Base-by-base conservation (phyloP, 805 yeast species). In the Pichia deserticola region DNA sequence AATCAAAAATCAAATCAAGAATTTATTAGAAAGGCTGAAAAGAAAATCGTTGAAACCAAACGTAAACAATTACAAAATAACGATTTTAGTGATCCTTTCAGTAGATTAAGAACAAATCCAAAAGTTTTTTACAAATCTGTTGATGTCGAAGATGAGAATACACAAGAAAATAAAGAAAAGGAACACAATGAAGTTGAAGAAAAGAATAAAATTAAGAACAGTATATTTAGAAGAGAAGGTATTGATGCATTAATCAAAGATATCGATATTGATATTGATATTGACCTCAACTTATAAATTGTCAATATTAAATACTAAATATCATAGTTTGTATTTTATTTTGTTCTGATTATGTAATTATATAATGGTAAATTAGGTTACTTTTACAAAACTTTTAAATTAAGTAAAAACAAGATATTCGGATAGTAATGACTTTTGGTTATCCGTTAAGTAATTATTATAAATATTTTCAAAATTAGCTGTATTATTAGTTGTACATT, bases 21-120 rank as follows among this genome's bases (percentile, higher is more conserved):
- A 46, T 79, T 78, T 44, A 80, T 89, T 57, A 82, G 95, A 61
- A 76, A 77, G 59, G 97, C 96, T 0, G 97, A 90, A 64, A 67
- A 81, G 45, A 73, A 73, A 57, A 80, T 85, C 44, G 75, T 77
- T 25, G 83, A 78, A 47, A 71, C 69, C 62, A 76, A 82, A 56
- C 79, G 68, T 57, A 63, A 56, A 55, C 74, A 49, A 71, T 58
- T 40, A 68, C 68, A 50, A 73, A 78, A 48, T 79, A 75, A 58
- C 25, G 61, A 57, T 41, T 57, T 61, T 43, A 64, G 57, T 44
- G 87, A 93, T 69, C 98, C 99, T 27, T 93, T 93, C 67, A 80
- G 86, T 57, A 81, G 98, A 65, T 77, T 93, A 62, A 84, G 87
- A 64, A 92, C 98, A 1, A 85, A 82, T 53, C 87, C 97, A 1